Evolutionary conservation across 352 stramenopile species (phyloP), one percentile per base, ranked within the genome.

Genomic region (Globisporangium solare): DNA sequence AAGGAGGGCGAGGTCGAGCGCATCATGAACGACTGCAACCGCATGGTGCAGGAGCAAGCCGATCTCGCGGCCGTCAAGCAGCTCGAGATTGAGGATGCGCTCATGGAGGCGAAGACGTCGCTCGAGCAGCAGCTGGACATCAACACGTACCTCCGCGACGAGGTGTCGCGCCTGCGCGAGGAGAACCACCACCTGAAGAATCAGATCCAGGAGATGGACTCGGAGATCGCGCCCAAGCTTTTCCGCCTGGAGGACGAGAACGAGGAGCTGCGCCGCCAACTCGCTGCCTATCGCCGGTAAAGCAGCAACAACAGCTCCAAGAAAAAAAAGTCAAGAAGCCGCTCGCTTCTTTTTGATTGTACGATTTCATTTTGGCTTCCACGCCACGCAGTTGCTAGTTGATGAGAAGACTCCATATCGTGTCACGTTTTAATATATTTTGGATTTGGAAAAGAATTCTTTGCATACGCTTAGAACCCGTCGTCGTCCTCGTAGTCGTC

Each of bases 141-240:
- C 60, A 94, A 92, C 61, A 87, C 80, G 60, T 91, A 91, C 62
- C 58, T 94, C 47, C 76, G 81, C 24, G 75, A 90, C 47, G 84
- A 94, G 65, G 78, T 94, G 2, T 73, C 71, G 17, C 84, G 84
- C 40, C 61, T 91, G 32, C 82, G 84, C n/a, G 78, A 92, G 64
- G 84, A 92, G 58, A 94, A 88, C 51, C 74, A 88, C 51, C 79
- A 91, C 47, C 54, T 94, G 18, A 92, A 94, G 66, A 92, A 94
- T 54, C 83, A 92, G 66, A 92, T 94, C 53, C 58, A 87, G 18
- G 82, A 92, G 66, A 88, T 92, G 68, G 84, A 94, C 58, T 86
- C 80, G 32, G 81, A 92, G 64, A 75, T 94, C 37, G 84, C 81
- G 22, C 82, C 84, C 6, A 92, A 90, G 64, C 66, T 94, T 24